phyloP scores from a whole-genome alignment of 139 green algal genomes.

The Tetradesmus obliquus region DNA sequence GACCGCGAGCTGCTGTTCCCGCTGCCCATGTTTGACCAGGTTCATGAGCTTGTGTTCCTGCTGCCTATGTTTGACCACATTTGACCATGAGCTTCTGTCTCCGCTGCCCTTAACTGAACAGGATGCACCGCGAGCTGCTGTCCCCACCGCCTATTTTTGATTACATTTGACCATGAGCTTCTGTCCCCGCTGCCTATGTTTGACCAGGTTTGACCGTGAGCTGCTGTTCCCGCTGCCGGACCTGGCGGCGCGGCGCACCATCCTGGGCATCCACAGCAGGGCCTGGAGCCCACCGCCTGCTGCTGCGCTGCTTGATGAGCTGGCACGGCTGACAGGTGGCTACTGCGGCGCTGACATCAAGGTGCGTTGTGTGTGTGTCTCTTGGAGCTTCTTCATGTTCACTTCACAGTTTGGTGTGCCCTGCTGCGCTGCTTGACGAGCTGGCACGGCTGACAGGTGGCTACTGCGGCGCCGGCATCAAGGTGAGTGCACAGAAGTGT shows the following conservation, averaged over 20 bases:
- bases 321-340: constrained; percentile 79
- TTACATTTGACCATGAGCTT: neutral
- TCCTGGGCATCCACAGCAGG: constrained; percentile 93
- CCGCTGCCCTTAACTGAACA: no score
- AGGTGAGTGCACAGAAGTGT: constrained; percentile 53
- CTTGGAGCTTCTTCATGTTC: neutral
- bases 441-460: constrained; percentile 80
- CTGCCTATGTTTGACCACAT: neutral
- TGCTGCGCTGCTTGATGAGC: constrained; percentile 68
- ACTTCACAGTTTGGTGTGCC: no score
- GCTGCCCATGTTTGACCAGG: no score
- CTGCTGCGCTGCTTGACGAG: constrained; percentile 66
- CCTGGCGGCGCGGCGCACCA: constrained; percentile 74
- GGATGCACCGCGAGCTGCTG: constrained; percentile 59
- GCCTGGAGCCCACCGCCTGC: constrained; percentile 79
- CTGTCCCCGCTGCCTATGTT: neutral
- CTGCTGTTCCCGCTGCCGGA: constrained; percentile 87
- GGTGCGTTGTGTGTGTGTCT: constrained; percentile 30
- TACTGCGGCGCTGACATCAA: constrained; percentile 98
- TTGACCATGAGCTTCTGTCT: no score
- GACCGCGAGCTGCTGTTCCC: no score
- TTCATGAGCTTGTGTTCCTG: neutral
- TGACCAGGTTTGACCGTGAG: constrained; percentile 90
- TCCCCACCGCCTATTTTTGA: no score
- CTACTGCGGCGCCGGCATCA: constrained; percentile 96